Evolutionary conservation across 208 protist species (phyloP).

Genomic region (Kentomonas sorsogonicus): DNA sequence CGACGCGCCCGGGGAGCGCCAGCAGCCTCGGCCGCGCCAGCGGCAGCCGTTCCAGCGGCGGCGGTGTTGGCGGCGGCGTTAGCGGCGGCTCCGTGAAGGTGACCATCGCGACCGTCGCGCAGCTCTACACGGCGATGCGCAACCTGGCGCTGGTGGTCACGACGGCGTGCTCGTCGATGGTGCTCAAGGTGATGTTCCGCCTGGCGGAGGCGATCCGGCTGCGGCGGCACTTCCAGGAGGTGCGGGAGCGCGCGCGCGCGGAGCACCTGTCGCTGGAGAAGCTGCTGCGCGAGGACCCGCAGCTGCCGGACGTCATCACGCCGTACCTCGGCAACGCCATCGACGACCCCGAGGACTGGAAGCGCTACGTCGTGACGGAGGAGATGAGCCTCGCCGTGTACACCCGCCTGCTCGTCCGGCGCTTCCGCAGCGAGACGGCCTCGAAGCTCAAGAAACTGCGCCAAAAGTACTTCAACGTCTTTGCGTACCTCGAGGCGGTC

Average conservation of each 20-base stretch:
- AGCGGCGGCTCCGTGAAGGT: background rate
- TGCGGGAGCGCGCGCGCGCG: constrained; percentile 14
- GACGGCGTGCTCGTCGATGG: constrained; percentile 42
- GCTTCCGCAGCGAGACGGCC: constrained; percentile 27
- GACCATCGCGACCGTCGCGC: constrained; percentile 11
- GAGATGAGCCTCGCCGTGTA: constrained; percentile 37
- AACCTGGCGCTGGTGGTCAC: constrained; percentile 35
- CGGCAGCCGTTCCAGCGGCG: too few species aligned
- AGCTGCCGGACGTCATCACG: constrained; percentile 18
- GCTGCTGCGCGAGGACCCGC: too few species aligned
- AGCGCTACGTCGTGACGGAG: constrained; percentile 23
- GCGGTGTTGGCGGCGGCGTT: too few species aligned
- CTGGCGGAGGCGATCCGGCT: constrained; percentile 31
- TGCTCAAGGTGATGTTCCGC: constrained; percentile 36
- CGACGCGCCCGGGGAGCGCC: too few species aligned
- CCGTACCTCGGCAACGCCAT: constrained; percentile 14
- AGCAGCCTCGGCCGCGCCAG: too few species aligned
- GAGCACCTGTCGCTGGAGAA: constrained; percentile 20
- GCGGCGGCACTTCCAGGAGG: constrained; percentile 22
- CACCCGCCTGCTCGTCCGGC: constrained; percentile 20
- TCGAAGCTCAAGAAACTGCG: constrained; percentile 25
- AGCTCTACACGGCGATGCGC: constrained; percentile 33
- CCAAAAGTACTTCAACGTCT: constrained; percentile 18
- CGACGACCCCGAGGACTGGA: constrained; percentile 27
- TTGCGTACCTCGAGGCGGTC: constrained; percentile 21